Evolutionary conservation across 2,329 filamentous ascomycete species (phyloP).

Genomic region (Colletotrichum sp.): DNA sequence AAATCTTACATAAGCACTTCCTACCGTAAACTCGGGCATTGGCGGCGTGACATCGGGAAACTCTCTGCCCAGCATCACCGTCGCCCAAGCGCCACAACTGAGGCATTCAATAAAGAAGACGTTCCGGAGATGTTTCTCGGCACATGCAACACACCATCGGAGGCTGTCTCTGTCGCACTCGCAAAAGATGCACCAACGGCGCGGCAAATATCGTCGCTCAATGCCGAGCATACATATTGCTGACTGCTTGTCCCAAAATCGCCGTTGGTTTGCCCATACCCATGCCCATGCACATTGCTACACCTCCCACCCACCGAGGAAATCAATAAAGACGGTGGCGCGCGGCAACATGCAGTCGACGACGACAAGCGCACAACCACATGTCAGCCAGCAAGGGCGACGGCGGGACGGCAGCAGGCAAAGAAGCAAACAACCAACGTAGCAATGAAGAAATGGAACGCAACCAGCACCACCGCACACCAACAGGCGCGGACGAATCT

Average conservation of each 20-base stretch:
- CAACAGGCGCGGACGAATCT: not conserved
- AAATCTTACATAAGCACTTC: not conserved
- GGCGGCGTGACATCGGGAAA: not conserved
- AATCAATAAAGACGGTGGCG: not conserved
- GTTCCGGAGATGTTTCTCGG: not conserved
- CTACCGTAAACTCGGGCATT: not conserved
- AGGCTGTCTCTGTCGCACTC: not conserved
- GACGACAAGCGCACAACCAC: not conserved
- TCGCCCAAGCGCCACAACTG: not conserved
- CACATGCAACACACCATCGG: not conserved
- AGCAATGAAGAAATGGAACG: not conserved
- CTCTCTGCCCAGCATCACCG: not conserved
- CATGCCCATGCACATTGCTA: not conserved
- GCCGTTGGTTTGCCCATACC: not conserved
- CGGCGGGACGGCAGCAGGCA: not conserved
- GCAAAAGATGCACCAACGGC: not conserved
- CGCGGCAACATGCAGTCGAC: slow-evolving; percentile 8
- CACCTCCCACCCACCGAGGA: not conserved
- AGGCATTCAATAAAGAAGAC: not conserved
- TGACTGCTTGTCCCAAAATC: not conserved
- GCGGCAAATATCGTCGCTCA: not conserved
- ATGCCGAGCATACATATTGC: not conserved
- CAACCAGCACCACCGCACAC: not conserved
- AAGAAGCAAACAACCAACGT: not conserved
- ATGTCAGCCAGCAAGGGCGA: not conserved